phyloP scores from a whole-genome alignment of 768 basidiomycete species.

The Lentinula edodes region DNA sequence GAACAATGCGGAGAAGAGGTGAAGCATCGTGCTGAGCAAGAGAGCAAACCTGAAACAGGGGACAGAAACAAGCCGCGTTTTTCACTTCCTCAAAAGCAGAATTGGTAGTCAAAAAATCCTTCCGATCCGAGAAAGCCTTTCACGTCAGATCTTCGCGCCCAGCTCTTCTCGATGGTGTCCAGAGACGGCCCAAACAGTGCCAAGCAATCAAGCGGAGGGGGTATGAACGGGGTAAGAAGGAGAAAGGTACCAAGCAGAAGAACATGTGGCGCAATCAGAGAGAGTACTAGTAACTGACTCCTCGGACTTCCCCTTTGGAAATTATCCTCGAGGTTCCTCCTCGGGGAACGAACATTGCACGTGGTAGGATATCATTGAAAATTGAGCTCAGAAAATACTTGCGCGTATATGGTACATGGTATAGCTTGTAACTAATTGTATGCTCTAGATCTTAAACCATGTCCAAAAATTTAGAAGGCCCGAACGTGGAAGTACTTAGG shows the following conservation, averaged over 20 bases:
- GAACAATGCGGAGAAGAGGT: slow-evolving; percentile 1
- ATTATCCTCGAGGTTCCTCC: background rate
- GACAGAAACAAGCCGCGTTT: slow-evolving; percentile 3
- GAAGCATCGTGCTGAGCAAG: slow-evolving; percentile 1
- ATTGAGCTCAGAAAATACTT: background rate
- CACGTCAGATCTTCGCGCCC: background rate
- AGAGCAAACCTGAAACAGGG: background rate
- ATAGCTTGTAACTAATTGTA: background rate
- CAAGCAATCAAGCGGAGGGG: background rate
- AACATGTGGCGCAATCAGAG: background rate
- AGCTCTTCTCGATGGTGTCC: background rate
- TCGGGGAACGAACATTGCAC: background rate
- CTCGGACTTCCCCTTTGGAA: no score
- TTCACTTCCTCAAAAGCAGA: background rate
- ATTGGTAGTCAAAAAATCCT: background rate
- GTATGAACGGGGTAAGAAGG: background rate
- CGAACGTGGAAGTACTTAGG: background rate
- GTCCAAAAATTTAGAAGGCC: background rate
- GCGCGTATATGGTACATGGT: background rate
- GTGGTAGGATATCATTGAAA: background rate
- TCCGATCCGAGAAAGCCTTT: background rate
- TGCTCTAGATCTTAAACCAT: background rate
- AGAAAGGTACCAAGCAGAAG: background rate
- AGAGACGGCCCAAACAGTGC: background rate
- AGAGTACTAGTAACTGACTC: no score